Evolutionary conservation across 768 basidiomycete genomes (phyloP), one percentile per base, ranked within the genome.

Genomic region (Suillus decipiens): DNA sequence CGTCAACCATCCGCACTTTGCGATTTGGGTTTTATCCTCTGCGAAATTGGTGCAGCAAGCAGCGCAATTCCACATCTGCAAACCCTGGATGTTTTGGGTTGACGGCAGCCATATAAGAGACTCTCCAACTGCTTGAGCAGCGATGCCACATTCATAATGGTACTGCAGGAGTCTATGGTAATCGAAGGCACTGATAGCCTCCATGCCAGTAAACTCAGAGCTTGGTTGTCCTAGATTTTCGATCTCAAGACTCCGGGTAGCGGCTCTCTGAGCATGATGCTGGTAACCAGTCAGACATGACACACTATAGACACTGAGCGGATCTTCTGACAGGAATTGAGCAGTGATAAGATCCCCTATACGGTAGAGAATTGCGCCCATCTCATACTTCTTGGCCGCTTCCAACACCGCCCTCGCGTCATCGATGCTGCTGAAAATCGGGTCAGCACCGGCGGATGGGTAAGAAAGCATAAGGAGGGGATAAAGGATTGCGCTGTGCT

Each of bases 141-240:
- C 28, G 12, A 15, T 6, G 19, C 76, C 79, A 61, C 80, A 80
- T 37, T 72, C 64, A 39, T 71, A 71, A 66, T 80, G 79, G 64
- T 81, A 82, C 75, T 73, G 56, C n/a, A 78, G 76, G 43, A 82
- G 70, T 31, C 77, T 77, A 68, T 76, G 73, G 61, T 79, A 77
- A 31, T 73, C 76, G 15, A 76, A 79, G 10, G 76, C 80, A 6
- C 77, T 72, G 61, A 82, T 79, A 51, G 75, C 72, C 60, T 76
- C 76, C 17, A 82, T 74, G 64, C 81, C 81, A 24, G 74, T 65
- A 8, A 67, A 69, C 61, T 74, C 76, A 17, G 19, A 15, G 54
- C 31, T 56, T 39, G 54, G 54, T 8, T 31, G 54, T 34, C 31
- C 54, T 34, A 56, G 17, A 11, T 8, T 15, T 34, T 24, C 7